phyloP scores from a whole-genome alignment of 257 asterid species.

The Fraxinus americana region DNA sequence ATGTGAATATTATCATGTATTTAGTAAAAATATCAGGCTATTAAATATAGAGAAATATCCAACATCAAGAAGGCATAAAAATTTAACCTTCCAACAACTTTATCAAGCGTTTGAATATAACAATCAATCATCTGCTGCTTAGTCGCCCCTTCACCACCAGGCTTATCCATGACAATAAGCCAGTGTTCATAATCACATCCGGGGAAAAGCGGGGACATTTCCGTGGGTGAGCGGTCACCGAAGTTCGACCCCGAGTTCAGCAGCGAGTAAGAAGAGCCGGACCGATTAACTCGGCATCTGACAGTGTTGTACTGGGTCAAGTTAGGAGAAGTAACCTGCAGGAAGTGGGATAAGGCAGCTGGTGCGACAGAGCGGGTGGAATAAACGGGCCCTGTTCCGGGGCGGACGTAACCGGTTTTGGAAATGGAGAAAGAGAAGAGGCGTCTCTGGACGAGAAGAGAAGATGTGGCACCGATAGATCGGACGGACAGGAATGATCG shows the following conservation, averaged over 20 bases:
- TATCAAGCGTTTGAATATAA: constrained; percentile 79
- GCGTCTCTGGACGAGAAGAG: constrained; percentile 41
- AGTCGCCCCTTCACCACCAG: constrained; percentile 93
- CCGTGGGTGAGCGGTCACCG: constrained; percentile 94
- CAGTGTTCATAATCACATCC: constrained; percentile 97
- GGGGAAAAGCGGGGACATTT: constrained; percentile 94
- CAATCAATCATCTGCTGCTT: constrained; percentile 95
- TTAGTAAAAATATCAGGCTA: neutral
- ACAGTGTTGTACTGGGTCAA: constrained; percentile 38
- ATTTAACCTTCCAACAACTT: constrained; percentile 75
- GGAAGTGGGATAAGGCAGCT: constrained; percentile 33
- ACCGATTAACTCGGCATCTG: constrained; percentile 69
- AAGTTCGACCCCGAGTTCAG: constrained; percentile 73
- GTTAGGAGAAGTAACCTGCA: constrained; percentile 28
- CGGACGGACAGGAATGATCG: constrained; percentile 56
- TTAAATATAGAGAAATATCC: neutral
- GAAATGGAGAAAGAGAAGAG: constrained; percentile 48
- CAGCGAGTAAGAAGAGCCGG: constrained; percentile 79
- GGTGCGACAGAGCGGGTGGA: constrained; percentile 33
- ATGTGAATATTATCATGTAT: no score
- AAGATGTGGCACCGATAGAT: constrained; percentile 39
- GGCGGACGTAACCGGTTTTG: constrained; percentile 42
- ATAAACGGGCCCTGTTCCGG: constrained; percentile 29
- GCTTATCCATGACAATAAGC: constrained; percentile 97
- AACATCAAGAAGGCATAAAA: neutral